Evolutionary conservation across 306 rosid genomes (phyloP).

Genomic region (Prunus kanzakura): DNA sequence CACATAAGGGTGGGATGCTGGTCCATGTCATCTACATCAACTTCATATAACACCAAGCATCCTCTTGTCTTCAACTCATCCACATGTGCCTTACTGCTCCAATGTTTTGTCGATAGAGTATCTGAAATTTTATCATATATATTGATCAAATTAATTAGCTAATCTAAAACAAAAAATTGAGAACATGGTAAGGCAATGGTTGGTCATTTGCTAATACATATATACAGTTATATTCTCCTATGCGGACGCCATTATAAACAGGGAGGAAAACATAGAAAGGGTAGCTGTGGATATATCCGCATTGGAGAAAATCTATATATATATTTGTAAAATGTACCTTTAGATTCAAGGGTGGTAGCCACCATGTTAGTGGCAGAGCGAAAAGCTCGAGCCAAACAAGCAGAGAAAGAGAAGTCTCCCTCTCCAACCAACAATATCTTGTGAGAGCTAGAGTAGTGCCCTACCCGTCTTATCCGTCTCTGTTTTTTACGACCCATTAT

Average conservation of each 20-base stretch:
- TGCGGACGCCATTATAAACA: too few relatives aligned
- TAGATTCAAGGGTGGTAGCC: conserved; percentile 22
- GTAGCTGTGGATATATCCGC: too few relatives aligned
- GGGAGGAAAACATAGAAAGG: accelerated
- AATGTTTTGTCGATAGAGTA: neutral
- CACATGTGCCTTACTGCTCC: neutral
- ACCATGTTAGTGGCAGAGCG: conserved; percentile 24
- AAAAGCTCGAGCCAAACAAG: conserved; percentile 28
- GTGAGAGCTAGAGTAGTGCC: conserved; percentile 25
- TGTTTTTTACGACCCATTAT: neutral
- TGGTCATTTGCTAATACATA: too few relatives aligned
- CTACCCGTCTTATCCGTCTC: conserved; percentile 13
- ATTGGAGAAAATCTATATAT: neutral
- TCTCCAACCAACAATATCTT: conserved; percentile 27
- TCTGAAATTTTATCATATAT: neutral
- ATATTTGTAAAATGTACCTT: neutral
- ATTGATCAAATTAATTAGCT: neutral
- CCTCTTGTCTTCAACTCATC: conserved; percentile 7
- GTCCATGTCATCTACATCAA: conserved; percentile 17
- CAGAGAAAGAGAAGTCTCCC: conserved; percentile 33
- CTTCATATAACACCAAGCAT: conserved; percentile 21
- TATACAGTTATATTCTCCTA: too few relatives aligned
- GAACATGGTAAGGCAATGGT: neutral
- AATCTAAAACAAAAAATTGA: neutral
- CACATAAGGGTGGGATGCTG: neutral